Evolutionary conservation across 495 filamentous ascomycete species (phyloP), one percentile per base, ranked within the genome.

Genomic region (Astrocystis sublimbata): DNA sequence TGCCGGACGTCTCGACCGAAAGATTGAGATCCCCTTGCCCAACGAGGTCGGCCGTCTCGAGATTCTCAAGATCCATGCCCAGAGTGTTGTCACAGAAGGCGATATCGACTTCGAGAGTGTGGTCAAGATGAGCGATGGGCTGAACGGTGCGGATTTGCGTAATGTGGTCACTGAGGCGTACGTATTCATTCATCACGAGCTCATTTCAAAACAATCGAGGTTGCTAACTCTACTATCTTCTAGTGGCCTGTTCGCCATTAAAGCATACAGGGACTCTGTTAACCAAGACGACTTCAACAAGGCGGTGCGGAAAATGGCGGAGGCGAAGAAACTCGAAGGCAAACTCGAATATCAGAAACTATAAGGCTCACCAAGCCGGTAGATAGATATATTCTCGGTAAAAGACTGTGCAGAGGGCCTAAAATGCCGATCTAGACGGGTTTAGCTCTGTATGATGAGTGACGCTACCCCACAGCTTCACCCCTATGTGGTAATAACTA

Each of bases 221-320:
- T n/a, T n/a, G n/a, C n/a, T n/a, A n/a, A n/a, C n/a, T n/a, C n/a
- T n/a, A n/a, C n/a, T n/a, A n/a, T n/a, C n/a, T 47, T 49, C 33
- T 61, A 96, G 92, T 61, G 96, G 96, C 64, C 79, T 98, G 36
- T 97, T 97, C 67, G 91, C 96, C 38, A 99, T 99, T 81, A 96
- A 96, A 78, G 96, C 96, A 70, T 93, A 97, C 73, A 79, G 96
- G 46, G 96, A 99, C 67, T 84, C 92, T 23, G 88, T 99, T 75
- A 97, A 89, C 77, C 96, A 98, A 74, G 96, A 99, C 68, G 96
- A 99, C 73, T 96, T 98, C 86, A 97, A 96, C 81, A 96, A 96
- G 78, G 94, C 96, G 7, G 96, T 98, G 49, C 86, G 96, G 55
- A 98, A 98, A 84, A 87, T 99, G 66, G 92, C 89, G 15, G 96